A percentile compares a stretch with the other conserved stretches of the same genome.
Evolutionary conservation across 108 stramenopile genomes (phyloP).

Genomic region (Ochromonas danica): DNA sequence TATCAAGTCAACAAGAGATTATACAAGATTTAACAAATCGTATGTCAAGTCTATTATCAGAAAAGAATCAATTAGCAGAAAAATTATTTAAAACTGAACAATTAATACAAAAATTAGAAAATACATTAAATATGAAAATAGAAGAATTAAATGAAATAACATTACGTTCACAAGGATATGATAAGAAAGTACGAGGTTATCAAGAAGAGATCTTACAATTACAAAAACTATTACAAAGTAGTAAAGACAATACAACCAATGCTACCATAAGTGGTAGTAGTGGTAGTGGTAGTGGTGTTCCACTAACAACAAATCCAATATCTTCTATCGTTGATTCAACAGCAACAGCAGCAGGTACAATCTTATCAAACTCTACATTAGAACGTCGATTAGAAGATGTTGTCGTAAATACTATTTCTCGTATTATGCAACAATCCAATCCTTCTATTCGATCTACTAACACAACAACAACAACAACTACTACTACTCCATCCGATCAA

Average conservation of each 20-base stretch:
- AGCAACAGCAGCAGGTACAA: not conserved
- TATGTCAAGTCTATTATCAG: not conserved
- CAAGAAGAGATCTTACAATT: not conserved
- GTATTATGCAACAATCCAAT: not conserved
- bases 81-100: not conserved
- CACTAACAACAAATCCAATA: not conserved
- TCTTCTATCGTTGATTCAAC: not conserved
- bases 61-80: not conserved
- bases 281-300: not conserved
- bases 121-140: not conserved
- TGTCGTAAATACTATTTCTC: not conserved
- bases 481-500: too few species aligned
- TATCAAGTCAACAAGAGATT: not conserved
- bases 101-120: not conserved
- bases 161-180: not conserved
- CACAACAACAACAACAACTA: too few species aligned
- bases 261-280: not conserved
- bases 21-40: not conserved
- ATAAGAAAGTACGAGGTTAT: conserved; percentile 12
- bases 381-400: not conserved
- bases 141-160: not conserved
- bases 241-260: not conserved
- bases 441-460: too few species aligned
- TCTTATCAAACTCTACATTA: too few species aligned
- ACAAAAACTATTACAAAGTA: not conserved